A percentile compares a stretch with the other conserved stretches of the same genome.
Evolutionary conservation across 139 green algal genomes (phyloP).

Genomic region (Protoeuglena noctilucae): DNA sequence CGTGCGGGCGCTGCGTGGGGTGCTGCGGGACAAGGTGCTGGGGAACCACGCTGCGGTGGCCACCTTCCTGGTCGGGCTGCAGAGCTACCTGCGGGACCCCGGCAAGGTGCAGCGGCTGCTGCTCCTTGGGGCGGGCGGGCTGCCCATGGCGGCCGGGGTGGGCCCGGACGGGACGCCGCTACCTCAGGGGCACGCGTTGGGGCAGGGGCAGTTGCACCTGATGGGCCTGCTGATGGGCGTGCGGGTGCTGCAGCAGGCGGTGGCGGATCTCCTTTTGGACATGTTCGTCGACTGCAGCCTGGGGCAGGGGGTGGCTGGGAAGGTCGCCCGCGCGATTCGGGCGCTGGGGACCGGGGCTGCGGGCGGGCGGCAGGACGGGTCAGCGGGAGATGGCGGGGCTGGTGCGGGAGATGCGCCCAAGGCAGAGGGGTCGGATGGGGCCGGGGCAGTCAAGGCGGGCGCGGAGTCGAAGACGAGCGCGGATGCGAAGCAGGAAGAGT

Average conservation of each 20-base stretch:
- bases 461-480: background rate
- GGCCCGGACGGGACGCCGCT: background rate
- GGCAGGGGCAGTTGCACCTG: slow-evolving; percentile 12
- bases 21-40: slow-evolving; percentile 27
- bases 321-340: background rate
- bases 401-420: background rate
- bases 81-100: slow-evolving; percentile 28
- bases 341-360: background rate
- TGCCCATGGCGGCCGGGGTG: background rate
- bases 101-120: slow-evolving; percentile 15
- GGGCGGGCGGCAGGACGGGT: background rate
- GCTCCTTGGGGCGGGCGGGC: background rate
- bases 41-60: slow-evolving; percentile 21
- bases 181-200: background rate
- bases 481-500: background rate
- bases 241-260: slow-evolving; percentile 29
- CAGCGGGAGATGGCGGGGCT: background rate
- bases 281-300: slow-evolving; percentile 35
- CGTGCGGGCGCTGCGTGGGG: slow-evolving; percentile 14
- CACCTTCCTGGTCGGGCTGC: slow-evolving; percentile 29
- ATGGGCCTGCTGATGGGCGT: slow-evolving; percentile 42
- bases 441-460: background rate
- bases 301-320: slow-evolving; percentile 4
- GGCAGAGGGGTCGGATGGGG: background rate
- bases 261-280: slow-evolving; percentile 41